A percentile compares a stretch with the other conserved stretches of the same genome.
Conservation (phyloP, 495 filamentous ascomycete species). For the Podospora conica region DNA sequence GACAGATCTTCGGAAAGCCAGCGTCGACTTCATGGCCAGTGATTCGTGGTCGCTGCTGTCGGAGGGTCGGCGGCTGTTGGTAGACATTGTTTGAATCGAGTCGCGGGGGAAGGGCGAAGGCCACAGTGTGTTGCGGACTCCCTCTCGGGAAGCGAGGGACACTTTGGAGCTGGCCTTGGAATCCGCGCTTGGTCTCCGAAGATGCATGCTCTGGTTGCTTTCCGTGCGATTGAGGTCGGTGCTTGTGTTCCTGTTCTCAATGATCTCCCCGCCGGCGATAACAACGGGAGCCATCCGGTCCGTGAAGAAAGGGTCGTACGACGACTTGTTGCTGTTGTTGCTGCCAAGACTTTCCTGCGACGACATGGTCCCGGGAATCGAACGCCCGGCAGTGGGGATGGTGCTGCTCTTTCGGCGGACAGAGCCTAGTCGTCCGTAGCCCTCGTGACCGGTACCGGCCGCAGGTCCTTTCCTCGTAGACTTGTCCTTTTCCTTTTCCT, state of each 20-base stretch:
- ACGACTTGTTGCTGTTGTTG: too few species aligned
- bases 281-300: conserved; percentile 82
- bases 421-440: conserved; percentile 70
- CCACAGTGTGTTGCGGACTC: conserved; percentile 40
- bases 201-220: conserved; percentile 53
- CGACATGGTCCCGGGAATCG: conserved; percentile 40
- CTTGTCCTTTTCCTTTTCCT: conserved; percentile 51
- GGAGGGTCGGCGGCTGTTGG: conserved; percentile 36
- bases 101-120: conserved; percentile 44
- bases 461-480: conserved; percentile 68
- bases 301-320: conserved; percentile 50
- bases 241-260: conserved; percentile 52
- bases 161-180: conserved; percentile 39
- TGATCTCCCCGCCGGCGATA: conserved; percentile 67
- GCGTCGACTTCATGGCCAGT: conserved; percentile 34
- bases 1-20: conserved; percentile 48
- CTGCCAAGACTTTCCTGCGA: conserved; percentile 44
- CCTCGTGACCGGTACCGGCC: conserved; percentile 94
- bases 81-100: conserved; percentile 15
- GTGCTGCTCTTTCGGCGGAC: conserved; percentile 55
- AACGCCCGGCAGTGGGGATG: conserved; percentile 38
- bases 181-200: conserved; percentile 45
- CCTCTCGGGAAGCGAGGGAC: conserved; percentile 38
- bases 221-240: conserved; percentile 53
- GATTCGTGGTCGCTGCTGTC: conserved; percentile 49